These are phyloP conservation scores for Vanilla planifolia DNA, from an alignment of 106 monocot species.

Conservation along the genomic window DNA sequence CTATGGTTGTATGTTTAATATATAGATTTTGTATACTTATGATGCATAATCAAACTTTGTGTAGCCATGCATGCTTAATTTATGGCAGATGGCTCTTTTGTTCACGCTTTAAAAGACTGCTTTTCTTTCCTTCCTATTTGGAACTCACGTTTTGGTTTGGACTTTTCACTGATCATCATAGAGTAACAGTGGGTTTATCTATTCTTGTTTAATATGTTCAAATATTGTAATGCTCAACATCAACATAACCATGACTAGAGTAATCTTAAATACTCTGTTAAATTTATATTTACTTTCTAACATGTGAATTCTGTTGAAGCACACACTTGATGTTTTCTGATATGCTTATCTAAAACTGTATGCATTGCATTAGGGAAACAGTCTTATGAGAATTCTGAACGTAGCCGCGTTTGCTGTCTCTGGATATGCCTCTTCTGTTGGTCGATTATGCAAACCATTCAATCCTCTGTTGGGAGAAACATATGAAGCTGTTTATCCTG, in stretches of 20 bases:
- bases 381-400: slow-evolving; percentile 89
- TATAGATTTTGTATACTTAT: no score
- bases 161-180: not conserved
- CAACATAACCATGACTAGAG: no score
- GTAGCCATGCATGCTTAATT: no score
- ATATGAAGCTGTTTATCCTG: slow-evolving; percentile 84
- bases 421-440: slow-evolving; percentile 88
- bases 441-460: slow-evolving; percentile 83
- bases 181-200: no score
- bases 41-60: no score
- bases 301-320: slow-evolving; percentile 6
- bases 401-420: slow-evolving; percentile 97
- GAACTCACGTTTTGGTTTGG: no score
- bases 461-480: slow-evolving; percentile 95
- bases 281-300: not conserved
- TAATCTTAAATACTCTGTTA: no score
- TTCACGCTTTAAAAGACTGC: no score
- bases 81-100: no score
- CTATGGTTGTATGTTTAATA: no score
- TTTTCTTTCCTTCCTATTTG: no score
- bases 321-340: not conserved
- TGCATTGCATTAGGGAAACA: slow-evolving; percentile 57
- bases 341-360: slow-evolving; percentile 12
- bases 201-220: not conserved
- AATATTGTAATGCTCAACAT: not conserved